Evolutionary conservation across 495 filamentous ascomycete genomes (phyloP).

Genomic region (Bryoglossum gracile): DNA sequence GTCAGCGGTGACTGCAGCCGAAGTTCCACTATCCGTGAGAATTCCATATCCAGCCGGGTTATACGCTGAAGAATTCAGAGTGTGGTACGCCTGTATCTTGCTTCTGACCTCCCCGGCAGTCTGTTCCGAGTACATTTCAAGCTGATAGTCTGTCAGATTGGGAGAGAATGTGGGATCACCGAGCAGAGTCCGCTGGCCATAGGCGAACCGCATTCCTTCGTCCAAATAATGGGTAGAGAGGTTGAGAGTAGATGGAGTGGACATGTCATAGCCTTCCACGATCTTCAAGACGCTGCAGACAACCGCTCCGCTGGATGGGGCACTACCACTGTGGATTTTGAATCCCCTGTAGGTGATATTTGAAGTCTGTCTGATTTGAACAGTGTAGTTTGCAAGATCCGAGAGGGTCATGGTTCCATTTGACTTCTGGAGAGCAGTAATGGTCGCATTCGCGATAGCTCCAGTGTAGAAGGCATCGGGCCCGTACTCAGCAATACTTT

Average conservation of each 20-base stretch:
- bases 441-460: constrained; percentile 54
- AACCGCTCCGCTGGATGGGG: constrained; percentile 71
- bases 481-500: constrained; percentile 65
- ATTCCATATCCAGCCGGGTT: constrained; percentile 58
- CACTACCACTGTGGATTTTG: constrained; percentile 58
- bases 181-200: constrained; percentile 60
- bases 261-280: constrained; percentile 58
- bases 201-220: constrained; percentile 82
- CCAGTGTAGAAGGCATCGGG: constrained; percentile 72
- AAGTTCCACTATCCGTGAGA: constrained; percentile 63
- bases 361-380: constrained; percentile 50
- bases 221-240: constrained; percentile 73
- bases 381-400: constrained; percentile 65
- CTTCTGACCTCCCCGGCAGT: constrained; percentile 52
- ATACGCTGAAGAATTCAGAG: constrained; percentile 62
- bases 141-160: constrained; percentile 54
- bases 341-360: constrained; percentile 67
- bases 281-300: constrained; percentile 69
- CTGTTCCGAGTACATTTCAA: constrained; percentile 53
- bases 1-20: constrained; percentile 65
- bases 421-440: constrained; percentile 51
- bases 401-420: constrained; percentile 80
- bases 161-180: constrained; percentile 71
- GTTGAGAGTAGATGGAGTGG: constrained; percentile 36
- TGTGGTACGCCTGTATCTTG: constrained; percentile 62